phyloP scores from a whole-genome alignment of 2,329 filamentous ascomycete species.

The Botryotinia narcissicola region DNA sequence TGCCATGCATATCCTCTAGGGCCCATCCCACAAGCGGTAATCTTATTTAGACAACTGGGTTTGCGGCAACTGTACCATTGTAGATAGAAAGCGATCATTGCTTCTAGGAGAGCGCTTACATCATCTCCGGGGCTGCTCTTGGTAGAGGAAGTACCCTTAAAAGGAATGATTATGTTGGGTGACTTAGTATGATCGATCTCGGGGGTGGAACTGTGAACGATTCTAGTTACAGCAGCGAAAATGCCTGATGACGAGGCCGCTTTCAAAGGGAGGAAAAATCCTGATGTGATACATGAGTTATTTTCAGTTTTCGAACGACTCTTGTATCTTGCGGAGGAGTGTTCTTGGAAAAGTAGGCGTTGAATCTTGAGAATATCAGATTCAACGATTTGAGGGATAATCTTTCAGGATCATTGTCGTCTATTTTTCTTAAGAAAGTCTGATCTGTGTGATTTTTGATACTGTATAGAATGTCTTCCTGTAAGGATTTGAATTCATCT shows the following conservation, averaged over 20 bases:
- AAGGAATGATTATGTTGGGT: neutral
- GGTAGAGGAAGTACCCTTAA: neutral
- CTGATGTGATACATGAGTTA: neutral
- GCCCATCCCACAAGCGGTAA: neutral
- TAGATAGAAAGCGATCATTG: neutral
- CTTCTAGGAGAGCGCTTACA: neutral
- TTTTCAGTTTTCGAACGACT: neutral
- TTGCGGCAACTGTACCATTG: neutral
- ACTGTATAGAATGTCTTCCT: neutral
- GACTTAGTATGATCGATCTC: neutral
- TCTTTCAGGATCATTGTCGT: neutral
- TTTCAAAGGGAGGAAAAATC: neutral
- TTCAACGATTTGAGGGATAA: neutral
- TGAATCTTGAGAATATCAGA: neutral
- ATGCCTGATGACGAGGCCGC: neutral
- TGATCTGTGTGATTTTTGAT: neutral
- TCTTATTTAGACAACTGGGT: accelerated
- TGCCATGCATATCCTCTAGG: neutral
- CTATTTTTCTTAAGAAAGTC: neutral
- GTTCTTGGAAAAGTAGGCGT: neutral
- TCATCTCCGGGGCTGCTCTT: neutral
- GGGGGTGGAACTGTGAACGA: neutral
- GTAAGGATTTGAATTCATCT: neutral
- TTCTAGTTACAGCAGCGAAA: neutral
- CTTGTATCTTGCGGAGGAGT: neutral